Percentiles rank a stretch among this genome's conserved stretches.
Conservation (phyloP, 306 rosid species). For the Medicago lupulina region DNA sequence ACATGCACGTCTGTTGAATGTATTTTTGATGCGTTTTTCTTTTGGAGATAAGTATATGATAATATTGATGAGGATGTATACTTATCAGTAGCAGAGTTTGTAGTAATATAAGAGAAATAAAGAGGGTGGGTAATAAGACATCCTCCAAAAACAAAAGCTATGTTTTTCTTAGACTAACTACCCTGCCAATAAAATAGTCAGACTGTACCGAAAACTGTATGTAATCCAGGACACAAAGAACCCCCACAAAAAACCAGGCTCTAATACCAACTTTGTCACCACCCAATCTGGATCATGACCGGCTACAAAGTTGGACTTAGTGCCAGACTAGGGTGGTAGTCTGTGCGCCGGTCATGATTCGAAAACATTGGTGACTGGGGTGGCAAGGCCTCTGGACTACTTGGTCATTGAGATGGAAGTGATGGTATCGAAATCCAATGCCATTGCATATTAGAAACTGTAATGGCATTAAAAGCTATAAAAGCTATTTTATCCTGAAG, state of each 20-base stretch:
- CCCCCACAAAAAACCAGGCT: neutral
- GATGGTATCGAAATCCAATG: neutral
- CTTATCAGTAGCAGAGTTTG: neutral
- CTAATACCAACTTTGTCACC: neutral
- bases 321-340: neutral
- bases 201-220: neutral
- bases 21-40: constrained; percentile 10
- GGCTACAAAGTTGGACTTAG: neutral
- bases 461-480: neutral
- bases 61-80: constrained; percentile 18
- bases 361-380: neutral
- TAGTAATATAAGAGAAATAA: neutral
- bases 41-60: constrained; percentile 3
- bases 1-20: constrained; percentile 12
- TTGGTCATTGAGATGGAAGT: neutral
- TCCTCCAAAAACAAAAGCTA: constrained; percentile 16
- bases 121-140: constrained; percentile 11
- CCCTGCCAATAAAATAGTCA: neutral
- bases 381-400: too few species aligned
- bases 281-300: neutral
- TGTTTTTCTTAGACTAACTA: constrained; percentile 10
- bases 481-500: constrained; percentile 10
- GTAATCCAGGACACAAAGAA: neutral
- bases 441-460: constrained; percentile 2
- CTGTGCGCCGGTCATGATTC: neutral